Evolutionary conservation across 441 rosid species (phyloP), one percentile per base, ranked within the genome.

Genomic region (Gossypium gossypioides): DNA sequence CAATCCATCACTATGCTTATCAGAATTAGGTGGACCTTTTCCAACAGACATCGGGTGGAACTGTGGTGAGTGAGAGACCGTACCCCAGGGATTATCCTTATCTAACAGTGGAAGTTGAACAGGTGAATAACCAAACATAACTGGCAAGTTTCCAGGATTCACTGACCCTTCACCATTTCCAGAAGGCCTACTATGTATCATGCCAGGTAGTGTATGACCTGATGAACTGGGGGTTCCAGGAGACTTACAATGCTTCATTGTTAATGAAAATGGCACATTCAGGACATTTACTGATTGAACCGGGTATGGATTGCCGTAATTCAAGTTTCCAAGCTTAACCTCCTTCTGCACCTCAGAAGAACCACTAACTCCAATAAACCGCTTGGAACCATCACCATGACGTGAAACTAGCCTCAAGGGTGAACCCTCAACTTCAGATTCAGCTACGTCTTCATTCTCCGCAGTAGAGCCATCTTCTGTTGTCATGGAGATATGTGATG

Each of bases 381-480:
- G 77, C 75, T 85, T 93, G 72, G 87, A 62, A 66, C 81, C 81
- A 78, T 87, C 85, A 75, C 81, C 85, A 71, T 76, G 82, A 62
- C 73, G 80, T 59, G 81, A 74, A 69, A 67, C 76, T 69, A 81
- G 19, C 80, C 80, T 81, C 50, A 90, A 87, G 58, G 88, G 84
- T 48, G 92, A 90, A 79, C 90, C 96, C 15, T 87, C 97, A 51
- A 85, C 89, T 81, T 89, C 97, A 72, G 97, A 92, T 76, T 92
- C 99, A 0, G 97, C 97, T 73, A 92, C 92, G 72, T 89, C 96
- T 86, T 94, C 99, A 69, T 92, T 89, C 74, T 92, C 97, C 64
- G 93, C 94, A 61, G 91, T 85, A 52, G 93, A 90, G 68, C 91
- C 96, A 74, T 90, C 96, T 58, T 86, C 94, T 13, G 94, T 86